These are phyloP conservation scores for Penicillium sp. DNA, from an alignment of 2,329 filamentous ascomycete species.

Conservation along the genomic window DNA sequence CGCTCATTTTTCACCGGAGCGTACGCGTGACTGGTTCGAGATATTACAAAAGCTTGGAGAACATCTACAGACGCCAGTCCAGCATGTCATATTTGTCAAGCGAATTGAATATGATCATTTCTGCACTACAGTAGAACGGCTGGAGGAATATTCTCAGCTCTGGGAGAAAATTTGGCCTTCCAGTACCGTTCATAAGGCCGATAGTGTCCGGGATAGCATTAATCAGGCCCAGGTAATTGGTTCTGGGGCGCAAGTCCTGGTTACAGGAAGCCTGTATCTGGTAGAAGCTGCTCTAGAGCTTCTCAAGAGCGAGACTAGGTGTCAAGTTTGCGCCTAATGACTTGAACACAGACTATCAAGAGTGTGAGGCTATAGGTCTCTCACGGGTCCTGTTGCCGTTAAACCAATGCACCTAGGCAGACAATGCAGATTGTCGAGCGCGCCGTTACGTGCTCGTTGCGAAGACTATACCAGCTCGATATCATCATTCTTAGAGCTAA, in stretches of 20 bases:
- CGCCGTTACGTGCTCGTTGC: no score
- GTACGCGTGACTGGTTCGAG: not conserved
- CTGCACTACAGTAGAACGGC: not conserved
- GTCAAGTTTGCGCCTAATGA: not conserved
- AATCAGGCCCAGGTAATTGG: not conserved
- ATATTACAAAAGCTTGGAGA: not conserved
- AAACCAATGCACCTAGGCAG: no score
- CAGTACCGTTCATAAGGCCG: not conserved
- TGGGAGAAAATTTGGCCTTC: not conserved
- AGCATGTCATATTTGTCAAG: conserved; percentile 3
- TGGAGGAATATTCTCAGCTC: not conserved
- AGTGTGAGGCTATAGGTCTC: no score
- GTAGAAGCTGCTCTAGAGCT: not conserved
- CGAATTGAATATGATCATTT: conserved; percentile 3
- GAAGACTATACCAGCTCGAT: no score
- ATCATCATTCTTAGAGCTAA: no score
- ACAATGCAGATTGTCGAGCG: no score
- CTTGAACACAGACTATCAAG: no score
- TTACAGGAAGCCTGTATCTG: not conserved
- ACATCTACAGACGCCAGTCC: not conserved
- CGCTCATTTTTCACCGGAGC: conserved; percentile 6
- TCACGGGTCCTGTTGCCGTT: no score
- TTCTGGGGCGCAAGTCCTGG: not conserved
- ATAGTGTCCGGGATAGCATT: not conserved
- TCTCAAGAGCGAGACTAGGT: not conserved